Evolutionary conservation across 192 early-diverging fungal species (phyloP).

Genomic region (Gonapodya sp.): DNA sequence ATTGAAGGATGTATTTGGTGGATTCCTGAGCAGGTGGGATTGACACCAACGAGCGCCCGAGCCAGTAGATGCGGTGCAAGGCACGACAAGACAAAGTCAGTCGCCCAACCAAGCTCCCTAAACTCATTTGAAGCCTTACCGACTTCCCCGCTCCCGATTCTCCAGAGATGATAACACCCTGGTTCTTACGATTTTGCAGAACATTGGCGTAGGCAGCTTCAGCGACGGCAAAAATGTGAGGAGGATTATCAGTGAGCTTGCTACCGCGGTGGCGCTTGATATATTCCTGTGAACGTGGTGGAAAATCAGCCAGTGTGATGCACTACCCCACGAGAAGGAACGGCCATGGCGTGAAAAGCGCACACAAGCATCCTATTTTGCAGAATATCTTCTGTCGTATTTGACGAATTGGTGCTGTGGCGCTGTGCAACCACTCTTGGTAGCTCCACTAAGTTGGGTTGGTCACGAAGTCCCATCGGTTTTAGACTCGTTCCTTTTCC

Average conservation of each 20-base stretch:
- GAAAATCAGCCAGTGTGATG: too few relatives aligned
- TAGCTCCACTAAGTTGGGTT: too few relatives aligned
- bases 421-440: too few relatives aligned
- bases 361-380: too few relatives aligned
- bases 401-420: too few relatives aligned
- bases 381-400: too few relatives aligned
- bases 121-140: conserved; percentile 19
- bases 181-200: conserved; percentile 26
- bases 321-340: too few relatives aligned
- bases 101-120: not conserved
- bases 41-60: too few relatives aligned
- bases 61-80: too few relatives aligned
- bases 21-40: conserved; percentile 2
- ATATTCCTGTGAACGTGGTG: conserved; percentile 12
- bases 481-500: too few relatives aligned
- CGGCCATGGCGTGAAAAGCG: too few relatives aligned
- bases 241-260: conserved; percentile 29
- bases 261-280: conserved; percentile 29
- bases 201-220: conserved; percentile 38
- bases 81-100: not conserved
- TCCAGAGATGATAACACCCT: conserved; percentile 45
- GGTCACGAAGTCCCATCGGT: too few relatives aligned
- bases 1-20: conserved; percentile 46
- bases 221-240: conserved; percentile 45
- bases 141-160: conserved; percentile 51